Base-by-base conservation (phyloP, 2,329 filamentous ascomycete species). In the Neurospora crassa region DNA sequence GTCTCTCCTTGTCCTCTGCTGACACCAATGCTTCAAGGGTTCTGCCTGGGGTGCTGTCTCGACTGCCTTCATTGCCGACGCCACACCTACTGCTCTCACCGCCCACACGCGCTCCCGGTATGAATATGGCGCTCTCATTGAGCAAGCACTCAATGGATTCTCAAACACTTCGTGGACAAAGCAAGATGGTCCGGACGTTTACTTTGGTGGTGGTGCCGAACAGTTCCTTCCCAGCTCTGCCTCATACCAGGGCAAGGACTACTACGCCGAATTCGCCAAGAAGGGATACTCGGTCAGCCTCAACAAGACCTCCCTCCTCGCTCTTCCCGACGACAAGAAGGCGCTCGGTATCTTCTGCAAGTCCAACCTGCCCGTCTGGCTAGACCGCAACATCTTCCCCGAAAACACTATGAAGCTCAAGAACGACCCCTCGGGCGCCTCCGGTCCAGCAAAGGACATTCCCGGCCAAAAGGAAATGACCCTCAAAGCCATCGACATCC, bases 391-490 rank as follows among this genome's bases (percentile, higher is more conserved):
- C 76, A 85, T 96, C 74, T 96, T 92, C 84, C 88, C 83, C 11
- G 83, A 89, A 34, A 94, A 95, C 81, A 83, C 95, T 34, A 83
- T 85, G 75, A 84, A 81, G 67, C 85, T 90, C 73, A 86, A 86
- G 71, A 92, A 94, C 79, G 86, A 91, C 76, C 92, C 93, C 0
- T 84, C 87, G 12, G 92, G 92, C 69, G 85, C 85, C 73, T 84
- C 86, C 59, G 83, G 82, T 18, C 83, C 91, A 53, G 92, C 92
- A 5, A 84, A 86, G 8, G 92, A 96, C 77, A 88, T 95, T 40
- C 93, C 93, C 0, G 93, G 93, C 5, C 88, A 96, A 69, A 95
- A 93, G 82, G 92, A 96, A 67, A 96, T 96, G 93, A 94, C 93
- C 0, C 84, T 94, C 76, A 96, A 96, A 84, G 92, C 92, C 34